Evolutionary conservation across 768 basidiomycete genomes (phyloP), one percentile per base, ranked within the genome.

Genomic region (Termitomyces sp.): DNA sequence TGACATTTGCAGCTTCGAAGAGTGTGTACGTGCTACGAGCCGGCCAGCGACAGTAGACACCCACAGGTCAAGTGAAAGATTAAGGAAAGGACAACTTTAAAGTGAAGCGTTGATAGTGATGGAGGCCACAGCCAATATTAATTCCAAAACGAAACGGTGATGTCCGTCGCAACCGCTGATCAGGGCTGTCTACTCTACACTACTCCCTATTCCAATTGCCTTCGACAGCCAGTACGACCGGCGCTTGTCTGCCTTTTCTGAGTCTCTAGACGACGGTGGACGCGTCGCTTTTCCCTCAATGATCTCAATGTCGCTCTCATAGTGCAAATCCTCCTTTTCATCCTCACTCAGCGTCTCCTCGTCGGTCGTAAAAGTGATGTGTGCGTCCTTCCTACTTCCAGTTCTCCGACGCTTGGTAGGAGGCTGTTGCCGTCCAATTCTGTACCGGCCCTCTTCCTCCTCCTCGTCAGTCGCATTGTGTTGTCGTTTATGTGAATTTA

Each of bases 201-300:
- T 67, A 30, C 71, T 63, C 55, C 68, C 68, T 68, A 66, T 69
- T 36, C 74, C 75, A 64, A 70, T 69, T 6, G 73, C 78, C 59
- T 87, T 88, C 23, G 83, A 81, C 47, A 85, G 63, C 87, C 85
- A 86, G 67, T 80, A 87, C 5, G 77, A 78, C 57, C 84, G 76
- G 35, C 74, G 78, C 59, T 67, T 74, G 26, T 32, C 53, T 40
- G 26, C 12, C 48, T 51, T 58, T 28, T 16, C 52, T 14, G 46
- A 23, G 32, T 20, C 28, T 32, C n/a, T 36, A 16, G 32, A 36
- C 44, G 33, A 46, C 26, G 23, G 28, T 48, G 55, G 44, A 28
- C 46, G 46, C 35, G 46, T 48, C 28, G 26, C 41, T 10, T 18
- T 40, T 41, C 40, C 36, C 38, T 53, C 38, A 41, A 41, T 54